A percentile compares a stretch with the other conserved stretches of the same genome.
These are phyloP conservation scores for Xerophyta viscosa DNA, from an alignment of 106 monocot species.

Conservation along the genomic window DNA sequence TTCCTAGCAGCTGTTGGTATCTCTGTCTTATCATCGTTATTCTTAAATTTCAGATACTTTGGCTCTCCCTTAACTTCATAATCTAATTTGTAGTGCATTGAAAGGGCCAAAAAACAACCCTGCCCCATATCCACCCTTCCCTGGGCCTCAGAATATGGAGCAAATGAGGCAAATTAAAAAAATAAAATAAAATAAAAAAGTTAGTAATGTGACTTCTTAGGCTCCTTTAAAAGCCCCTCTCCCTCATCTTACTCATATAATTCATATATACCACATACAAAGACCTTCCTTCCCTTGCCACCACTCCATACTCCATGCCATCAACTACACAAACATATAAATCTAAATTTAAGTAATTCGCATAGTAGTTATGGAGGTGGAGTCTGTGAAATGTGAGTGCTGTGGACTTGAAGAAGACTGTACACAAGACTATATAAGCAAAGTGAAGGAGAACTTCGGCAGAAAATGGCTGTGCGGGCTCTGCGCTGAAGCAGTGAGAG, in stretches of 20 bases:
- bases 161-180: slow-evolving; percentile 2
- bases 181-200: no score
- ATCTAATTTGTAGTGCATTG: slow-evolving; percentile 1
- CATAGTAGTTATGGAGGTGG: slow-evolving; percentile 20
- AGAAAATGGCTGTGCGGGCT: slow-evolving; percentile 29
- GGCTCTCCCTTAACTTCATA: no score
- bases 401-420: slow-evolving; percentile 39
- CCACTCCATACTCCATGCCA: no score
- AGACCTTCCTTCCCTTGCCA: background rate
- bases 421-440: slow-evolving; percentile 29
- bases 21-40: no score
- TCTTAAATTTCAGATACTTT: no score
- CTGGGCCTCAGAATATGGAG: slow-evolving; percentile 8
- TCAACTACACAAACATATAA: no score
- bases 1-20: no score
- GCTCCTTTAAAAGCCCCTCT: background rate
- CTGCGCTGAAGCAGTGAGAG: slow-evolving; percentile 26
- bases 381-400: slow-evolving; percentile 35
- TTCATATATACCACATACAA: background rate
- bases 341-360: background rate
- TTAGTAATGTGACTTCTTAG: no score
- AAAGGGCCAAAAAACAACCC: slow-evolving; percentile 18
- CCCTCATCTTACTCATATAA: background rate
- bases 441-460: slow-evolving; percentile 24
- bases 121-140: slow-evolving; percentile 1